Evolutionary conservation across 2,329 filamentous ascomycete genomes (phyloP).

Genomic region (Arthrobotrys conoides): DNA sequence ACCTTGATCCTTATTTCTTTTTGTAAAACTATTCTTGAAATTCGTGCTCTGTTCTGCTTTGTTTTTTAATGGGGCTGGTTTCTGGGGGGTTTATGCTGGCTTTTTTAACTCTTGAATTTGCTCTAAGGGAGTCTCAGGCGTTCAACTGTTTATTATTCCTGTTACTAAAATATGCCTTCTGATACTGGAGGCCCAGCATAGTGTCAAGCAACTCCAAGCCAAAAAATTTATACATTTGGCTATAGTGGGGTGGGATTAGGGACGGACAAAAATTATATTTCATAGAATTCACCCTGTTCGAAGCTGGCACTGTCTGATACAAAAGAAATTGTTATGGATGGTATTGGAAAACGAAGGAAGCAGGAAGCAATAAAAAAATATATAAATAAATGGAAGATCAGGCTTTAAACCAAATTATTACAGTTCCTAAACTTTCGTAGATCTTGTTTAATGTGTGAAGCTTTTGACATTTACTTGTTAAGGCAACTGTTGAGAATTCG

Average conservation of each 20-base stretch:
- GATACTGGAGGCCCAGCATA: constrained; percentile 24
- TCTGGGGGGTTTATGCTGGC: constrained; percentile 32
- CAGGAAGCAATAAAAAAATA: neutral
- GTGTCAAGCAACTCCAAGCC: neutral
- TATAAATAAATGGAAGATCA: no score
- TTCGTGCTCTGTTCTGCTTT: constrained; percentile 7
- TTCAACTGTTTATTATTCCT: neutral
- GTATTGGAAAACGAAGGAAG: neutral
- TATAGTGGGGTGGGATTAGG: neutral
- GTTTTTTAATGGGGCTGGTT: constrained; percentile 5
- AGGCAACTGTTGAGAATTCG: no score
- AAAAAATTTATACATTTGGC: neutral
- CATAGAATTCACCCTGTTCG: constrained; percentile 18
- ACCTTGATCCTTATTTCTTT: neutral
- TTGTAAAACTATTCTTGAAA: neutral
- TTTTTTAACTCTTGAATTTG: constrained; percentile 27
- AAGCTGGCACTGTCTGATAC: constrained; percentile 13
- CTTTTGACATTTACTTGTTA: no score
- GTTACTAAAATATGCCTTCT: constrained; percentile 17
- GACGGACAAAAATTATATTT: constrained; percentile 3
- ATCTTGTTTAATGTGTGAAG: neutral
- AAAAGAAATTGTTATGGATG: constrained; percentile 22
- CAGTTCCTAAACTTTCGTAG: neutral
- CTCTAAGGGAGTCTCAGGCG: constrained; percentile 31
- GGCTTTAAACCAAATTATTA: neutral